Percentiles rank a stretch among this genome's conserved stretches.
Evolutionary conservation across 78 protist species (phyloP).

Genomic region (Pigoraptor vietnamica): DNA sequence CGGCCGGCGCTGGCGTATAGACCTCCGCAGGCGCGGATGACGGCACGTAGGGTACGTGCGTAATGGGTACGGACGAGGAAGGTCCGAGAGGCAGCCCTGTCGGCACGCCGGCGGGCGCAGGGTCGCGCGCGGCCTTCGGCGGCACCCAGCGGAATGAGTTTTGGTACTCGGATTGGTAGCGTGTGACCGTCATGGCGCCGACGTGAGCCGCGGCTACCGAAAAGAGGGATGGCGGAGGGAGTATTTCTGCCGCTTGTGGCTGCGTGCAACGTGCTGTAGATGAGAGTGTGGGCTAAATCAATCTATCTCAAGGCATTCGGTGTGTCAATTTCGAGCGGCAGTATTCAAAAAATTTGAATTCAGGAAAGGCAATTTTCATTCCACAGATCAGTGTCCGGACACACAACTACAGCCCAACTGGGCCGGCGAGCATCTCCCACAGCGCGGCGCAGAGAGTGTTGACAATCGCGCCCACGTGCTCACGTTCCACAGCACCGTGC

Average conservation of each 20-base stretch:
- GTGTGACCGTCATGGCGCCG: background rate
- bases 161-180: background rate
- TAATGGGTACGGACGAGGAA: background rate
- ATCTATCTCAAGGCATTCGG: too few species aligned
- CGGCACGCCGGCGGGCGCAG: background rate
- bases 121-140: background rate
- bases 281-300: too few species aligned
- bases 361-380: background rate
- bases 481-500: background rate
- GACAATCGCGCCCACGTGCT: background rate
- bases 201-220: too few species aligned
- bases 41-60: background rate
- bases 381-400: too few species aligned
- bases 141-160: background rate
- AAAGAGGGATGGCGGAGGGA: too few species aligned
- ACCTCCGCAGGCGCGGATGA: background rate
- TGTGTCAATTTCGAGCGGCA: too few species aligned
- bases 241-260: too few species aligned
- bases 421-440: background rate
- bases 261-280: too few species aligned
- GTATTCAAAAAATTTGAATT: background rate
- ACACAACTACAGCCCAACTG: too few species aligned
- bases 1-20: too few species aligned
- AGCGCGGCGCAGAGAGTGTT: background rate
- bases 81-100: background rate